Base-by-base conservation (phyloP, 306 rosid species). In the Elaeagnus macrophylla region DNA sequence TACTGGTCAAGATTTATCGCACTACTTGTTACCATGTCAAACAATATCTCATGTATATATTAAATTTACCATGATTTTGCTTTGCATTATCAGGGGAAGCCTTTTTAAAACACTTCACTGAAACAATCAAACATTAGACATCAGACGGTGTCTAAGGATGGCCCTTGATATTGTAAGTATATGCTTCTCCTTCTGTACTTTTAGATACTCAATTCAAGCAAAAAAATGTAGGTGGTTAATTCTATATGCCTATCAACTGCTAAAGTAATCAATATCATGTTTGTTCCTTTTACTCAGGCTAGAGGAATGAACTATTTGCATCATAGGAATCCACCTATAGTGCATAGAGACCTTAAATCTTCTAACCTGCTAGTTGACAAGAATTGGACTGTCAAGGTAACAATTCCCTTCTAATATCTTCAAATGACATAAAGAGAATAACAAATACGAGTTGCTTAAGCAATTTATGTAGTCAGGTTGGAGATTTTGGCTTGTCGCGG, bases 351-450 rank as follows among this genome's bases (percentile, higher is more conserved):
- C 63, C 73, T 88, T 9, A 88, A 88, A 63, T 81, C 94, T 25
- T 84, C 94, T 42, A 83, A 84, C 69, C 77, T 88, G 56, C 85
- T 83, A 37, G 89, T 88, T 15, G 80, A 81, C 67, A 84, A 59
- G 76, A 88, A 83, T 64, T 83, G 89, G 96, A 79, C 74, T 53
- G 94, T 88, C 25, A 88, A 88, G 89, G 94, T 79, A 65, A 72
- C 55, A 9, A 44, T 41, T 54, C 15, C 61, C 46, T 38, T 60
- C 39, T 48, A 17, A 46, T 48, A 37, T 47, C 38, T 56, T 56
- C 36, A 39, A 17, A 35, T 12, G 35, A 59, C 54, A 35, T 11
- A 39, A 69, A 15, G 49, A 65, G 51, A 54, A 42, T 53, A 54
- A 12, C 12, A 40, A 46, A 2, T 10, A 39, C 5, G 39, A 49